These are phyloP conservation scores for Mimosa bimucronata DNA, from an alignment of 306 rosid genomes.

Conservation along the genomic window DNA sequence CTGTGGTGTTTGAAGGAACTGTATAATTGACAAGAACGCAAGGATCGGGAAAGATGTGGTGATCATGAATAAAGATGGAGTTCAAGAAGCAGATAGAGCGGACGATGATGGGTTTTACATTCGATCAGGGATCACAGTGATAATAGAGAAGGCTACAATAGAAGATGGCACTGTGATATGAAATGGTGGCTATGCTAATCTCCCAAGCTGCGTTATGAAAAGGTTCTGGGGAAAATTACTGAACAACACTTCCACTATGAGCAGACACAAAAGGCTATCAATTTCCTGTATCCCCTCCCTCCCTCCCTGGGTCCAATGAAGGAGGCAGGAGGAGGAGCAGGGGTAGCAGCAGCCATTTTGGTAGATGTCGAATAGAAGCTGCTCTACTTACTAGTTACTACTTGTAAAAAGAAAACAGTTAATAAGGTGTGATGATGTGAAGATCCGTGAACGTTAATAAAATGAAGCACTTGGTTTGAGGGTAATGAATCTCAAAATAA, in stretches of 20 bases:
- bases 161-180: slow-evolving; percentile 73
- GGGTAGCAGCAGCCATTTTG: slow-evolving; percentile 30
- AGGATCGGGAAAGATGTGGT: slow-evolving; percentile 76
- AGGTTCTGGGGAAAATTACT: slow-evolving; percentile 29
- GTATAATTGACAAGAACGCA: slow-evolving; percentile 91
- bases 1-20: slow-evolving; percentile 64
- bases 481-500: too few relatives aligned
- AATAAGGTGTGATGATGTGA: slow-evolving; percentile 31
- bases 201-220: slow-evolving; percentile 17
- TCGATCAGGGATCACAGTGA: slow-evolving; percentile 74
- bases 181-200: slow-evolving; percentile 3
- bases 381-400: slow-evolving; percentile 18
- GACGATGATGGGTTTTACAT: slow-evolving; percentile 84
- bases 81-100: slow-evolving; percentile 83
- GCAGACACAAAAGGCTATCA: too few relatives aligned
- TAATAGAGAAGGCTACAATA: slow-evolving; percentile 77
- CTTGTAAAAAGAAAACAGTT: slow-evolving; percentile 22
- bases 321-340: not conserved
- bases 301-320: slow-evolving; percentile 37
- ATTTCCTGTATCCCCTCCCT: too few relatives aligned
- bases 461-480: slow-evolving; percentile 1
- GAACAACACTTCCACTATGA: slow-evolving; percentile 14
- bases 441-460: slow-evolving; percentile 47
- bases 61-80: slow-evolving; percentile 77
- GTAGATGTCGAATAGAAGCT: slow-evolving; percentile 38